A percentile compares a stretch with the other conserved stretches of the same genome.
phyloP scores from a whole-genome alignment of 106 monocot genomes.

The Gastrodia elata region DNA sequence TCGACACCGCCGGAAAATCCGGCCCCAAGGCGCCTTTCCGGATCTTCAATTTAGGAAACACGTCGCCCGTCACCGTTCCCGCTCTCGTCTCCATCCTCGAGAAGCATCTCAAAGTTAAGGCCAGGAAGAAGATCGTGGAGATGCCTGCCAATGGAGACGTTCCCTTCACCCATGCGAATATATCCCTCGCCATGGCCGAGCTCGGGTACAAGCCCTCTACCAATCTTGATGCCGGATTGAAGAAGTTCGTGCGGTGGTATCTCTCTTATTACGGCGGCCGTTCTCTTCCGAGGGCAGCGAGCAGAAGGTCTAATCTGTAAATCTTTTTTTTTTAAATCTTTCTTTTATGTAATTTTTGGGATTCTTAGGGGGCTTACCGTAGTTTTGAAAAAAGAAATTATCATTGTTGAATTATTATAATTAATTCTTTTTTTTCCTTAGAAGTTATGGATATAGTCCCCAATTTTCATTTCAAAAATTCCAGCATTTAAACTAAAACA shows the following conservation, averaged over 20 bases:
- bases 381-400: neutral
- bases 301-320: constrained; percentile 14
- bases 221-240: constrained; percentile 18
- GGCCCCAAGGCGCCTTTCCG: constrained; percentile 13
- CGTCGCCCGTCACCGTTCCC: constrained; percentile 25
- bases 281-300: constrained; percentile 4
- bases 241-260: constrained; percentile 28
- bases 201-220: constrained; percentile 24
- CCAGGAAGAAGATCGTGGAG: constrained; percentile 21
- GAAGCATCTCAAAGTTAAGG: constrained; percentile 17
- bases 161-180: constrained; percentile 24
- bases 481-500: no score
- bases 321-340: neutral
- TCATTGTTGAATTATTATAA: neutral
- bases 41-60: constrained; percentile 25
- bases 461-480: no score
- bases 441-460: no score
- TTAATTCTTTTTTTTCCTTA: neutral
- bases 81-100: constrained; percentile 22
- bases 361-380: neutral
- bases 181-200: constrained; percentile 13
- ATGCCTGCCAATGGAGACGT: constrained; percentile 26
- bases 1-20: constrained; percentile 28
- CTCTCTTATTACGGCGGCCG: constrained; percentile 22
- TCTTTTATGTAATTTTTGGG: neutral